Evolutionary conservation across 2,329 filamentous ascomycete species (phyloP).

Genomic region (Fusarium concolor): DNA sequence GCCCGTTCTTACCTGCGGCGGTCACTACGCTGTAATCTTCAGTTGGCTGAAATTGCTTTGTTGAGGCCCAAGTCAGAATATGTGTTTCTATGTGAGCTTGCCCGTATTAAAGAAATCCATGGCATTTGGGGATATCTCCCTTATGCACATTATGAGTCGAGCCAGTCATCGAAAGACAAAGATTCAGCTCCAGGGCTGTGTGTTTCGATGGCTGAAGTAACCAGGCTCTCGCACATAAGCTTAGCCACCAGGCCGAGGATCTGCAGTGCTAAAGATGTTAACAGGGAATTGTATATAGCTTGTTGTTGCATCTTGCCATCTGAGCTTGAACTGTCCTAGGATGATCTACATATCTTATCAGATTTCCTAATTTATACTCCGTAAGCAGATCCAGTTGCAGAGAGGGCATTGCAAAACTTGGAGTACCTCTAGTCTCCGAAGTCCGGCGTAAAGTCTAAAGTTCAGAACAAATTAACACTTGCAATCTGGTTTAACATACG

Average conservation of each 20-base stretch:
- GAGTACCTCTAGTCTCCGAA: background rate
- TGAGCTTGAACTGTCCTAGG: background rate
- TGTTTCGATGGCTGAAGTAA: background rate
- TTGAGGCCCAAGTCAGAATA: background rate
- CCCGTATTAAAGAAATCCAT: background rate
- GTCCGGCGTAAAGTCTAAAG: too few relatives aligned
- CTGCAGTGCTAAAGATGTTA: background rate
- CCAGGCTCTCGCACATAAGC: background rate
- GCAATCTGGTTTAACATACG: background rate
- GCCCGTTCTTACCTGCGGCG: too few relatives aligned
- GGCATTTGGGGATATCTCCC: background rate
- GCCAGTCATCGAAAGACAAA: background rate
- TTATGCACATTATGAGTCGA: background rate
- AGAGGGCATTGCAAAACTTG: background rate
- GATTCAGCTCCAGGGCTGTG: background rate
- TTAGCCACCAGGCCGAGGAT: background rate
- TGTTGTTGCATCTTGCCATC: too few relatives aligned
- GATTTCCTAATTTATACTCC: background rate
- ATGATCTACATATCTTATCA: background rate
- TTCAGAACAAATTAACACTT: background rate
- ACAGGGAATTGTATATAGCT: background rate
- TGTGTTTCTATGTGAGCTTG: background rate
- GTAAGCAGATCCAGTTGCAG: background rate
- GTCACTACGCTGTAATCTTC: too few relatives aligned
- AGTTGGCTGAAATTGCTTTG: background rate